These are phyloP conservation scores for Trichomonas tenax DNA, from an alignment of 208 protist genomes.

Conservation along the genomic window DNA sequence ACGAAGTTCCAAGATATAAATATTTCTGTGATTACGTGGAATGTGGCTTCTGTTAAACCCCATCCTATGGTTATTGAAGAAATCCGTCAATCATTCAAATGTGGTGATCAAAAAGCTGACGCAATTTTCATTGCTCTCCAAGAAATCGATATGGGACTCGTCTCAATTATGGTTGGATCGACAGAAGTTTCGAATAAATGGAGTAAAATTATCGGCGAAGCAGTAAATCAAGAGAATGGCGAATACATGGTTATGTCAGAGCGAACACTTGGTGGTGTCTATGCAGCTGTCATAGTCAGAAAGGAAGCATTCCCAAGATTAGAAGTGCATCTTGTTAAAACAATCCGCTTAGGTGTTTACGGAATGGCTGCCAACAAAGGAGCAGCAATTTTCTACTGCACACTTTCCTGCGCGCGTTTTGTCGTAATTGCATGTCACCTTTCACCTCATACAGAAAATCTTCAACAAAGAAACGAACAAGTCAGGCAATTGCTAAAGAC, in stretches of 20 bases:
- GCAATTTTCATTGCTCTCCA: not conserved
- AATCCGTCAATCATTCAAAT: not conserved
- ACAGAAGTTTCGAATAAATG: not conserved
- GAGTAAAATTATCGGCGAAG: not conserved
- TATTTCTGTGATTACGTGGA: not conserved
- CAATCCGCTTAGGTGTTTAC: not conserved
- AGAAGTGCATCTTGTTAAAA: not conserved
- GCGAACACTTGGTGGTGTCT: not conserved
- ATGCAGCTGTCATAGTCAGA: not conserved
- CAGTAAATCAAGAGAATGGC: not conserved
- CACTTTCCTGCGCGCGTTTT: not conserved
- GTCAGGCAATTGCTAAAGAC: not conserved
- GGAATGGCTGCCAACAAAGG: constrained; percentile 21
- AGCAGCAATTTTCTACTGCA: not conserved
- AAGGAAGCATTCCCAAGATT: not conserved
- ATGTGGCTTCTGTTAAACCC: not conserved
- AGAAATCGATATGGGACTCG: constrained; percentile 18
- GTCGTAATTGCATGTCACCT: not conserved
- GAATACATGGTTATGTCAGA: not conserved
- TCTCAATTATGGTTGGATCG: not conserved
- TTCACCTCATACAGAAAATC: not conserved
- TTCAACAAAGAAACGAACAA: not conserved
- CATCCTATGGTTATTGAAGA: not conserved
- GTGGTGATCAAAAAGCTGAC: not conserved
- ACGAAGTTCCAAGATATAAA: not conserved